Evolutionary conservation across 495 filamentous ascomycete species (phyloP).

Genomic region (Jackrogersella minutella): DNA sequence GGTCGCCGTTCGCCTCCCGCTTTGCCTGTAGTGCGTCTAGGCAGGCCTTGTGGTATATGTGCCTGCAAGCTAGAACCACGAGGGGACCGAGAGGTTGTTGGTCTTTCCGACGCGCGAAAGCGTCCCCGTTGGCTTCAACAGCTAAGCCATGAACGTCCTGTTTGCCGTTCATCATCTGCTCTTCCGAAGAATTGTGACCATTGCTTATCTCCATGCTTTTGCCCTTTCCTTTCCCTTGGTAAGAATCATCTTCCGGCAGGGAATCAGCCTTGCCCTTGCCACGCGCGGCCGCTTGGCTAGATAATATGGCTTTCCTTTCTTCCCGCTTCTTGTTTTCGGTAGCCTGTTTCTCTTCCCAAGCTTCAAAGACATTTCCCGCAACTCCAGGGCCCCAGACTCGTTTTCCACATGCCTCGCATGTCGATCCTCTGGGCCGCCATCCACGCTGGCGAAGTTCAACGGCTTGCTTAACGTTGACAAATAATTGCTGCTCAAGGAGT

Average conservation of each 20-base stretch:
- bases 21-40: constrained; percentile 62
- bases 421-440: constrained; percentile 85
- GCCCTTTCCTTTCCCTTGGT: constrained; percentile 47
- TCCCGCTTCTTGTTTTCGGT: constrained; percentile 51
- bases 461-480: constrained; percentile 80
- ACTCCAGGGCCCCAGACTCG: constrained; percentile 91
- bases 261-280: constrained; percentile 46
- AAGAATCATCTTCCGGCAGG: constrained; percentile 33
- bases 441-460: constrained; percentile 80
- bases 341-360: constrained; percentile 74
- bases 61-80: constrained; percentile 67
- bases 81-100: constrained; percentile 56
- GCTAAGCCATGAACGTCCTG: constrained; percentile 6
- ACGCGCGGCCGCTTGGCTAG: constrained; percentile 29
- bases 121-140: constrained; percentile 24
- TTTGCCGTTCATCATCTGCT: constrained; percentile 9
- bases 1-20: constrained; percentile 36
- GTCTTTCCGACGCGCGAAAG: constrained; percentile 25
- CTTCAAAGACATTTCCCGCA: constrained; percentile 77
- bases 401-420: constrained; percentile 84
- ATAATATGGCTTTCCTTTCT: constrained; percentile 42
- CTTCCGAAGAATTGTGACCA: constrained; percentile 7
- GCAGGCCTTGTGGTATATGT: constrained; percentile 69
- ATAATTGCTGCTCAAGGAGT: constrained; percentile 88
- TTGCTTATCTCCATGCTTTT: constrained; percentile 41